These are phyloP conservation scores for Isabelozyma gotoi DNA, from an alignment of 805 yeast species.

Conservation along the genomic window DNA sequence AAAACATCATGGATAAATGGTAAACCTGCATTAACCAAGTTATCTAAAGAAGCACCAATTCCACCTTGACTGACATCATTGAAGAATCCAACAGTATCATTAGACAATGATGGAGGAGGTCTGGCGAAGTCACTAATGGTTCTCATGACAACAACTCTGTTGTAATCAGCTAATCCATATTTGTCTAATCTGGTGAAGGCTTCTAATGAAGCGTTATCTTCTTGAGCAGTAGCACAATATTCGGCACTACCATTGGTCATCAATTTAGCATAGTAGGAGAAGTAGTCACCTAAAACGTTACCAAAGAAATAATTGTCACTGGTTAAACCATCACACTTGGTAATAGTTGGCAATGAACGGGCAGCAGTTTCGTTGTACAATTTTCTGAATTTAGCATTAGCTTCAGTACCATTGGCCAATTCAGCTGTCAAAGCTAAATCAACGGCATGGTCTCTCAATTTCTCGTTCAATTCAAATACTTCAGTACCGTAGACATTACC, in stretches of 20 bases:
- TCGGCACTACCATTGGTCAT: constrained; percentile 59
- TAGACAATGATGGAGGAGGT: constrained; percentile 46
- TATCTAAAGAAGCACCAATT: constrained; percentile 44
- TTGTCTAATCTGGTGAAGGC: constrained; percentile 54
- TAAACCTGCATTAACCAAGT: constrained; percentile 52
- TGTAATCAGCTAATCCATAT: constrained; percentile 55
- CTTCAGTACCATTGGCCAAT: constrained; percentile 46
- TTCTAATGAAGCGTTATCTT: constrained; percentile 66
- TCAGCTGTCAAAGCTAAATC: constrained; percentile 47
- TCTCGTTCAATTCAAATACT: constrained; percentile 60
- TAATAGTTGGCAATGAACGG: constrained; percentile 43
- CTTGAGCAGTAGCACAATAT: constrained; percentile 65
- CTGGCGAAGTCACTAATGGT: constrained; percentile 59
- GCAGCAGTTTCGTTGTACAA: constrained; percentile 54
- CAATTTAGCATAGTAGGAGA: constrained; percentile 45
- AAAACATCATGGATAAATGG: constrained; percentile 57
- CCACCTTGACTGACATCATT: constrained; percentile 53
- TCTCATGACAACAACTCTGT: constrained; percentile 60
- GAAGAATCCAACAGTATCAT: constrained; percentile 52
- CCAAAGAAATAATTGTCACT: constrained; percentile 64
- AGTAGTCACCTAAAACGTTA: constrained; percentile 47
- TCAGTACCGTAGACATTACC: constrained; percentile 60
- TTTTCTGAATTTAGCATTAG: constrained; percentile 45
- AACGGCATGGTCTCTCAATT: constrained; percentile 57
- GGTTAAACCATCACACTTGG: constrained; percentile 59